These are phyloP conservation scores for Teunomyces cretensis DNA, from an alignment of 805 yeast species.

Conservation along the genomic window DNA sequence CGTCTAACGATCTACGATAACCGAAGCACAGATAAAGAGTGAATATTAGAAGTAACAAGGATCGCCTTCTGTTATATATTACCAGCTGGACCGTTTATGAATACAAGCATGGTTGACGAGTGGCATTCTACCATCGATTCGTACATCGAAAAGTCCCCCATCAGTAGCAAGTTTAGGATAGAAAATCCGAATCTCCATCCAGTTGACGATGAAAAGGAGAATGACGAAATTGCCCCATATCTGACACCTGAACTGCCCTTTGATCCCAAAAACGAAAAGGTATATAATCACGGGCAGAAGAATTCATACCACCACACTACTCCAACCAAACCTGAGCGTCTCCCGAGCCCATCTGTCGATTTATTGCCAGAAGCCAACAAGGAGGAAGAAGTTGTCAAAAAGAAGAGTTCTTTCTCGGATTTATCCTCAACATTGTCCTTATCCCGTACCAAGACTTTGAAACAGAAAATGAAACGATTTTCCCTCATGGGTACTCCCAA, in stretches of 20 bases:
- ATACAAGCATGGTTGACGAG: not conserved
- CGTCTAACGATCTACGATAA: too few species aligned
- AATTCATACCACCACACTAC: constrained; percentile 13
- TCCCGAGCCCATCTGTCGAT: constrained; percentile 14
- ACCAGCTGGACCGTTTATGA: not conserved
- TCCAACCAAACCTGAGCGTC: constrained; percentile 11
- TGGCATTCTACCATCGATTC: constrained; percentile 10
- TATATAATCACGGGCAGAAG: constrained; percentile 6
- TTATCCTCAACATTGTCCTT: not conserved
- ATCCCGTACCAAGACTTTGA: constrained; percentile 2
- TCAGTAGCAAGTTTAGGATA: constrained; percentile 19
- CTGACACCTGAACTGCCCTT: not conserved
- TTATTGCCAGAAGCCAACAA: not conserved
- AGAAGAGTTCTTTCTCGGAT: not conserved
- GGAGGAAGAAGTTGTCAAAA: not conserved
- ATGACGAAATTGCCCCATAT: not conserved
- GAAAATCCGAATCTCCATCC: constrained; percentile 29
- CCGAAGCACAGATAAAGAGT: too few species aligned
- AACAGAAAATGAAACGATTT: constrained; percentile 10
- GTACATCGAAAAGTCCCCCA: constrained; percentile 22
- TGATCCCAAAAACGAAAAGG: not conserved
- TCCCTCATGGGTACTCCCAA: constrained; percentile 4
- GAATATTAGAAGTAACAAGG: too few species aligned
- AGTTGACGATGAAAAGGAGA: constrained; percentile 5
- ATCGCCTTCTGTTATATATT: not conserved